These are phyloP conservation scores for Tylopilus sp. DNA, from an alignment of 768 basidiomycete genomes.

Conservation along the genomic window DNA sequence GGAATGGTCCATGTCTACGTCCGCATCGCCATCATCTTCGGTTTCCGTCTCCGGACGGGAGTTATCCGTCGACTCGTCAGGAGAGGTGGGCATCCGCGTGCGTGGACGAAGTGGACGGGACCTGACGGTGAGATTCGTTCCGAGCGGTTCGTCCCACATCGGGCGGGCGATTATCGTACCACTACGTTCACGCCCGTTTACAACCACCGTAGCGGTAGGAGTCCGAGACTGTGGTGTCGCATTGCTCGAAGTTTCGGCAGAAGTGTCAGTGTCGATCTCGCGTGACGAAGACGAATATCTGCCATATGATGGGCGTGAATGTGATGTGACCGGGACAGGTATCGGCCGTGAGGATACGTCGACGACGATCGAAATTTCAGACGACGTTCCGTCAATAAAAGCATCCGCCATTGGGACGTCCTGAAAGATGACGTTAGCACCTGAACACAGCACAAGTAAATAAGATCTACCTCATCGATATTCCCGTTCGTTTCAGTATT, in stretches of 20 bases:
- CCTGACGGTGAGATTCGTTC: constrained; percentile 21
- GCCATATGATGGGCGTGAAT: constrained; percentile 15
- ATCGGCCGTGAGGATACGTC: constrained; percentile 20
- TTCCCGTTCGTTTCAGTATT: constrained; percentile 3
- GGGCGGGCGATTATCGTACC: constrained; percentile 72
- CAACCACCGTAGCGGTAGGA: constrained; percentile 58
- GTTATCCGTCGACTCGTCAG: constrained; percentile 44
- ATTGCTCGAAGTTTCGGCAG: constrained; percentile 58
- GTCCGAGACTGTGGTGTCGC: constrained; percentile 61
- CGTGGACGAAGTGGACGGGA: constrained; percentile 33
- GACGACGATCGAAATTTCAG: constrained; percentile 23
- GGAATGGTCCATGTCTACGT: constrained; percentile 51
- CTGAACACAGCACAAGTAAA: background rate
- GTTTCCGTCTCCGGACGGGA: constrained; percentile 72
- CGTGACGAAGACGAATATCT: constrained; percentile 28
- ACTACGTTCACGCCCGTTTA: constrained; percentile 63
- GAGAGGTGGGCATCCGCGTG: constrained; percentile 34
- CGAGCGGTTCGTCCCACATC: constrained; percentile 47
- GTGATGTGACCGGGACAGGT: constrained; percentile 18
- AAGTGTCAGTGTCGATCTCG: constrained; percentile 57
- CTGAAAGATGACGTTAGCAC: constrained; percentile 20
- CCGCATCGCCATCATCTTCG: constrained; percentile 64
- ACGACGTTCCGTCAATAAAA: constrained; percentile 10
- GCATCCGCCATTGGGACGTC: constrained; percentile 34
- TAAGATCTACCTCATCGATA: constrained; percentile 25